These are phyloP conservation scores for Eucalyptus sp. DNA, from an alignment of 345 rosid genomes.

Conservation along the genomic window DNA sequence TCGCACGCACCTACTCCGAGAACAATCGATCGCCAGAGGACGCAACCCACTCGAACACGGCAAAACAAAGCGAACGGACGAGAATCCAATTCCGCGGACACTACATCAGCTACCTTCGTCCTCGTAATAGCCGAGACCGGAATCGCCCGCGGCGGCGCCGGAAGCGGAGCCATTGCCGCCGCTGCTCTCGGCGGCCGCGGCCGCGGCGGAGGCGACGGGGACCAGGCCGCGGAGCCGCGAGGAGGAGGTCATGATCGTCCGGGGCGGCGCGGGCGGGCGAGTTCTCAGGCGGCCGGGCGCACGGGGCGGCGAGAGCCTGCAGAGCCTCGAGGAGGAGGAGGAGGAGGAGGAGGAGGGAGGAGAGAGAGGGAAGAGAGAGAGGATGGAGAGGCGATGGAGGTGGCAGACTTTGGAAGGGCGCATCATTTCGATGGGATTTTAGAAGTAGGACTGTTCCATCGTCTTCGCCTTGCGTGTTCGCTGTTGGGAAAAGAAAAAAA, in stretches of 20 bases:
- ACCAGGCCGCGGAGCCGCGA: conserved; percentile 36
- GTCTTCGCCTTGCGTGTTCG: neutral
- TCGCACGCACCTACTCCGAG: neutral
- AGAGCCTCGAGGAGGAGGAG: neutral
- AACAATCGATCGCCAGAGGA: neutral
- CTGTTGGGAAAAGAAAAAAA: accelerated
- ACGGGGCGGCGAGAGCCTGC: conserved; percentile 6
- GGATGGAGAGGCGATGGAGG: conserved; percentile 30
- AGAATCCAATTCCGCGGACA: neutral
- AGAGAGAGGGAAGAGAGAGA: conserved; percentile 6
- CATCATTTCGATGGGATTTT: neutral
- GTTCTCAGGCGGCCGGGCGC: conserved; percentile 19
- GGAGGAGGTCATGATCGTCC: conserved; percentile 8
- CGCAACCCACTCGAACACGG: neutral
- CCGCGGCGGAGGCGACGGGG: conserved; percentile 5
- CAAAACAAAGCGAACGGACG: neutral
- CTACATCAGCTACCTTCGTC: conserved; percentile 32
- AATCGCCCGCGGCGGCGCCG: neutral
- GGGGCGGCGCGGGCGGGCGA: neutral
- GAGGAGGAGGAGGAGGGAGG: conserved; percentile 2
- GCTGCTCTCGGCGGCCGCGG: conserved; percentile 26
- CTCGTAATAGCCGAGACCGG: conserved; percentile 1
- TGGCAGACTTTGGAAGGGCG: conserved; percentile 40
- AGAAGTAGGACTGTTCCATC: neutral
- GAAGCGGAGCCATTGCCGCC: conserved; percentile 25